Base-by-base conservation (phyloP, 495 filamentous ascomycete genomes). In the Penicillium nucicola region DNA sequence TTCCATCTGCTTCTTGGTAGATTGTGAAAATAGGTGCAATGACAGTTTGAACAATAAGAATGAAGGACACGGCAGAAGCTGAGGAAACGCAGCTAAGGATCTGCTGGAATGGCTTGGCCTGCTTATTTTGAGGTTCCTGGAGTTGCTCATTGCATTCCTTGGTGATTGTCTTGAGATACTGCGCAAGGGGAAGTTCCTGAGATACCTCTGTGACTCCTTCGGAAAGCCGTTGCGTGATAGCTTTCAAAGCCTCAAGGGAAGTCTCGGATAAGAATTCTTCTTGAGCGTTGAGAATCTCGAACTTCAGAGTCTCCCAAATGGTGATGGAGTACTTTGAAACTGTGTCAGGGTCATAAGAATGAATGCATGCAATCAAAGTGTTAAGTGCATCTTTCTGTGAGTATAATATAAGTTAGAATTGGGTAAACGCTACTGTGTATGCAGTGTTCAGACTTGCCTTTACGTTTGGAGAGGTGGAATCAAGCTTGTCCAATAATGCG, bases 301-400 rank as follows among this genome's bases (percentile, higher is more conserved):
- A 90, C 57, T 89, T 90, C 22, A 90, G 58, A 10, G 84, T 76
- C 51, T 88, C 86, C 86, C 86, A 90, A 4, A 89, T 69, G 11
- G 82, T 85, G 33, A 82, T 76, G 4, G 84, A 87, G 60, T 84
- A 84, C n/a, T 73, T 77, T 8, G 83, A 82, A n/a, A 89, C 75
- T 1, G 82, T 85, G 23, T 75, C 70, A 0, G 82, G 68, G 25
- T 80, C 80, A 49, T 89, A 90, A 4, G 78, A 77, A 5, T 63
- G 52, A 40, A 85, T 76, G 53, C 84, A 87, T 2, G 84, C 77
- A 40, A 75, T 69, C 45, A 90, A 71, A 9, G 84, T 75, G 63
- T 85, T 85, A 17, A 90, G 72, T 2, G 85, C 83, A 71, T 89
- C 86, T 75, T 83, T 80, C 83, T 87, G 49, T 23, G 23, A 36